These are phyloP conservation scores for Mortierella sp. DNA, from an alignment of 371 early-diverging fungal species.

Conservation along the genomic window DNA sequence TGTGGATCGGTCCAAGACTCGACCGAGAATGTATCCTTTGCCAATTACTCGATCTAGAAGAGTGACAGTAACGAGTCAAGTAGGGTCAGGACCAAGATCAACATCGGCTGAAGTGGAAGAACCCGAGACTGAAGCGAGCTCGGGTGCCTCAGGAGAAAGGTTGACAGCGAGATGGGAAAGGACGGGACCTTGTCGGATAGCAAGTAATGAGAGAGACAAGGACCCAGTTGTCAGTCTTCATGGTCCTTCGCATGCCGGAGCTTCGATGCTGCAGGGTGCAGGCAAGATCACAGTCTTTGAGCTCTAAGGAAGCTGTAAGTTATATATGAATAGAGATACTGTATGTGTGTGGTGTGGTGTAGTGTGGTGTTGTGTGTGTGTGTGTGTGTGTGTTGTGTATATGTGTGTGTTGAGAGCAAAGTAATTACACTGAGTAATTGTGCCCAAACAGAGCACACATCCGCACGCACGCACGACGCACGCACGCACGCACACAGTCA, in stretches of 20 bases:
- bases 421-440: no score
- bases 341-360: no score
- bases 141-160: neutral
- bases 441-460: no score
- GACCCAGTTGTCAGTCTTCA: constrained; percentile 28
- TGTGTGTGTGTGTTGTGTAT: no score
- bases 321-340: no score
- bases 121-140: neutral
- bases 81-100: neutral
- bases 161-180: neutral
- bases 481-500: no score
- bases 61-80: constrained; percentile 11
- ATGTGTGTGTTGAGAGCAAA: no score
- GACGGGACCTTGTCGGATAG: constrained; percentile 23
- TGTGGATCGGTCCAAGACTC: neutral
- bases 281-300: constrained; percentile 22
- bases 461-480: no score
- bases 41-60: constrained; percentile 23
- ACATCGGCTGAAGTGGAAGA: neutral
- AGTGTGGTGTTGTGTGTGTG: no score
- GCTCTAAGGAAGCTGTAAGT: neutral
- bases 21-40: constrained; percentile 7
- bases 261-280: constrained; percentile 7
- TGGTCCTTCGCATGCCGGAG: constrained; percentile 12
- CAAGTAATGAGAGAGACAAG: constrained; percentile 41